Evolutionary conservation across 495 filamentous ascomycete species (phyloP).

Genomic region (Gamarada debralockiae): DNA sequence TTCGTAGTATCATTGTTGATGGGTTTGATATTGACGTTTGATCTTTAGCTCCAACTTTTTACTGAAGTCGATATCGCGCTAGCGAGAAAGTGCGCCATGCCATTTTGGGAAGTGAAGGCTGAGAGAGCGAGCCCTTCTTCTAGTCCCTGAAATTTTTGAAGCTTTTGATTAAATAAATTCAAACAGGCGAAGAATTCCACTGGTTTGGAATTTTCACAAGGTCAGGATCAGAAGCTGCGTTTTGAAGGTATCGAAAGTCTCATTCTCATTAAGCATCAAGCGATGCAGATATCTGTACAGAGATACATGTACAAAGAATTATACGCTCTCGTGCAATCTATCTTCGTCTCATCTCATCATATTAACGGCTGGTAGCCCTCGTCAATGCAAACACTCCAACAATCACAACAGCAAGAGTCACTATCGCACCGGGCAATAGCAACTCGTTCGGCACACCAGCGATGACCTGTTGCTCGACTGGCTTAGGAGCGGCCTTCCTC

Average conservation of each 20-base stretch:
- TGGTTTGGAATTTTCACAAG: no score
- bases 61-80: constrained; percentile 3
- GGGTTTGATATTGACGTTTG: constrained; percentile 3
- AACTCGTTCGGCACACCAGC: constrained; percentile 93
- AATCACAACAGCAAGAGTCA: constrained; percentile 92
- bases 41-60: constrained; percentile 12
- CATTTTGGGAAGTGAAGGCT: constrained; percentile 1
- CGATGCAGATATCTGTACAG: no score
- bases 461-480: constrained; percentile 69
- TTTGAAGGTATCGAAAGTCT: background rate
- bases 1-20: constrained; percentile 48
- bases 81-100: constrained; percentile 8
- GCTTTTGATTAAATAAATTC: no score
- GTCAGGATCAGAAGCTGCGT: background rate
- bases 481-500: constrained; percentile 36
- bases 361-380: constrained; percentile 64
- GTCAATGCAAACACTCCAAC: constrained; percentile 89
- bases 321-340: constrained; percentile 14
- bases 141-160: no score
- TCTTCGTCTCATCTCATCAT: constrained; percentile 10
- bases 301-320: constrained; percentile 16
- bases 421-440: constrained; percentile 88
- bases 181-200: no score
- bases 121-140: no score
- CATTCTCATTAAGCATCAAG: background rate